phyloP scores from a whole-genome alignment of 208 protist species.

The Trypanosoma boissoni region DNA sequence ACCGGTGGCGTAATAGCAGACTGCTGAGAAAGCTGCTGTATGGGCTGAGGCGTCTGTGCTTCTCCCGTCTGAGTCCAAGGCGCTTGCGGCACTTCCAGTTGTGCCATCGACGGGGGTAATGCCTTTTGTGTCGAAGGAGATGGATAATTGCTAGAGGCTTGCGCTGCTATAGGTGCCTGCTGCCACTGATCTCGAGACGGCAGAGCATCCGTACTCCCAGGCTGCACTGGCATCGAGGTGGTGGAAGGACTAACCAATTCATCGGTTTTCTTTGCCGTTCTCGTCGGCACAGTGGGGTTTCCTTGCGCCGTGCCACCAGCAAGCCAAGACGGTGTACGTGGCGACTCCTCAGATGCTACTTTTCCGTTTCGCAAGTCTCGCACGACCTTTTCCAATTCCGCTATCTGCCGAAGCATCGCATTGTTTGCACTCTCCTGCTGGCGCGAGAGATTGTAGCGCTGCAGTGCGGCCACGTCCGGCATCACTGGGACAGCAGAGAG shows the following conservation, averaged over 20 bases:
- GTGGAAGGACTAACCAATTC: neutral
- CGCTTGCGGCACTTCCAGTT: too few relatives aligned
- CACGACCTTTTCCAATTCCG: slow-evolving; percentile 58
- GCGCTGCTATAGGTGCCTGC: neutral
- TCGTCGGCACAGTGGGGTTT: neutral
- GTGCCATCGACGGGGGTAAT: too few relatives aligned
- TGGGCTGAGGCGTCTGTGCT: neutral
- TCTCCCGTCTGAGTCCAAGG: neutral
- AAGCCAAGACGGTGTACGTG: slow-evolving; percentile 18
- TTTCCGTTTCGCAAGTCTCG: slow-evolving; percentile 30
- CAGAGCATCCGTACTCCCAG: too few relatives aligned
- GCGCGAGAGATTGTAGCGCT: slow-evolving; percentile 69
- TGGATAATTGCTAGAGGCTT: neutral
- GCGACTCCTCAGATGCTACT: neutral
- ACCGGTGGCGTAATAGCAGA: too few relatives aligned
- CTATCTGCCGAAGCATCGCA: slow-evolving; percentile 59
- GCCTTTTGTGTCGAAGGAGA: too few relatives aligned
- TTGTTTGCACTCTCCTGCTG: slow-evolving; percentile 63
- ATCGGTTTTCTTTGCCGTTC: neutral
- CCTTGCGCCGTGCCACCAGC: slow-evolving; percentile 6
- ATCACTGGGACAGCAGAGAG: slow-evolving; percentile 63
- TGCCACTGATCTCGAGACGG: neutral
- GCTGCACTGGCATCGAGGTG: too few relatives aligned
- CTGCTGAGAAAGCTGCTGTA: too few relatives aligned
- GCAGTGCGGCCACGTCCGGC: slow-evolving; percentile 65